Base-by-base conservation (phyloP, 176 grass and related monocot species). In the Oryza officinalis region DNA sequence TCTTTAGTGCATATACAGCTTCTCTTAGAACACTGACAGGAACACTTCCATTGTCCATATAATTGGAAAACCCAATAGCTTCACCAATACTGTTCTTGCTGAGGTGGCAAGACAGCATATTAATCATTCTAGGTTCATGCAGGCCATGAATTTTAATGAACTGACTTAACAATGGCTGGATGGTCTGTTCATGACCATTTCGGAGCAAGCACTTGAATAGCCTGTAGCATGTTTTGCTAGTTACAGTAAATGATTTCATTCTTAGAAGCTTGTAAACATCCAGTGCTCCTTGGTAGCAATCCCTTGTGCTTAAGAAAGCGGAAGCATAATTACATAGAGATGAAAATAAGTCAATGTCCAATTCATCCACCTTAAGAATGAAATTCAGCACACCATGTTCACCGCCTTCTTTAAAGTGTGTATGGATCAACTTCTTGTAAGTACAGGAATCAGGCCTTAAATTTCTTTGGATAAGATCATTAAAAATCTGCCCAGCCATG, bases 131-230 rank as follows among this genome's bases (percentile, higher is more conserved):
- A 88, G 75, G 69, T 76, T 90, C 85, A 71, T 88, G 63, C 80
- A 81, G 83, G 17, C 90, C 86, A 98, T 93, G 80, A 59, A 87
- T 76, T 77, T 98, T 98, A 80, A 93, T 80, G 60, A 86, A 93
- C 15, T 92, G 85, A 69, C 91, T 74, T 69, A 98, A 31, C 81
- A 95, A 66, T 46, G 86, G 69, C 35, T 86, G 76, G 63, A 79
- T 28, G 54, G 84, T 22, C 22, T 90, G 89, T 85, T 95, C 84
- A 78, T 61, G 80, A 84, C 85, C 77, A 90, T 80, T 88, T 79
- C 87, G 84, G 33, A 76, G 66, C 81, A 95, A 86, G 65, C 96
- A 86, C 86, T 93, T 93, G 32, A 95, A 22, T 20, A 98, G 68
- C 43, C 63, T 65, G 64, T 88, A 85, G 70, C 83, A 93, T 68